phyloP scores from a whole-genome alignment of 106 monocot genomes.

The Dendrobium huoshanense region DNA sequence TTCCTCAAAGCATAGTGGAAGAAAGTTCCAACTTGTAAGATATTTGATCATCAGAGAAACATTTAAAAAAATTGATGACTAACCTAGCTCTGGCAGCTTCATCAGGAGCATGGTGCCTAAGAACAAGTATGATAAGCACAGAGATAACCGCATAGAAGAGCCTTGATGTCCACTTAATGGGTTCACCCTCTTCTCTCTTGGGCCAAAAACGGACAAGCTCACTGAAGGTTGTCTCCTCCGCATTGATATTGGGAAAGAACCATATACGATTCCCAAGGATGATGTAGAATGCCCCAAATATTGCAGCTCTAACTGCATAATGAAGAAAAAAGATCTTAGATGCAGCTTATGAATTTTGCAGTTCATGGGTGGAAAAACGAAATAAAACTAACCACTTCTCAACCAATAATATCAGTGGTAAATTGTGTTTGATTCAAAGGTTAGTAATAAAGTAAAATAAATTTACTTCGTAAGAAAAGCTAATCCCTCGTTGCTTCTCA shows the following conservation, averaged over 20 bases:
- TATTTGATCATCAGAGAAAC: background rate
- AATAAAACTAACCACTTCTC: too few relatives aligned
- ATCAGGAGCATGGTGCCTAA: slow-evolving; percentile 95
- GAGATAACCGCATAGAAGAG: slow-evolving; percentile 58
- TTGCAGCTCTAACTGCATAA: slow-evolving; percentile 78
- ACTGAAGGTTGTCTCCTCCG: slow-evolving; percentile 93
- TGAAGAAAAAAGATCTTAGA: too few relatives aligned
- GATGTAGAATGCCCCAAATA: slow-evolving; percentile 73
- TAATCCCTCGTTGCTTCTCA: too few relatives aligned
- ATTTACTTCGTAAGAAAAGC: too few relatives aligned
- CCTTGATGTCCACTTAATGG: slow-evolving; percentile 88
- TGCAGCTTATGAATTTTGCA: too few relatives aligned
- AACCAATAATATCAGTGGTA: too few relatives aligned
- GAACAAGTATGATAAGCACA: slow-evolving; percentile 54
- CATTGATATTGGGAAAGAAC: slow-evolving; percentile 98
- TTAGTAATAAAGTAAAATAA: too few relatives aligned
- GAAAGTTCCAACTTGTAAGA: too few relatives aligned
- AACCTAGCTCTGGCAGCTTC: slow-evolving; percentile 98
- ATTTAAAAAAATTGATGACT: background rate
- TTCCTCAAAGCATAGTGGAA: too few relatives aligned
- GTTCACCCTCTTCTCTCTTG: slow-evolving; percentile 81
- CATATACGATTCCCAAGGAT: slow-evolving; percentile 86
- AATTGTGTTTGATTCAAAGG: too few relatives aligned
- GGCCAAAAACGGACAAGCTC: slow-evolving; percentile 95
- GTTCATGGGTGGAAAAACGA: too few relatives aligned